Conservation (phyloP, 2,329 filamentous ascomycete species). For the Amauroascus verrucosus region DNA sequence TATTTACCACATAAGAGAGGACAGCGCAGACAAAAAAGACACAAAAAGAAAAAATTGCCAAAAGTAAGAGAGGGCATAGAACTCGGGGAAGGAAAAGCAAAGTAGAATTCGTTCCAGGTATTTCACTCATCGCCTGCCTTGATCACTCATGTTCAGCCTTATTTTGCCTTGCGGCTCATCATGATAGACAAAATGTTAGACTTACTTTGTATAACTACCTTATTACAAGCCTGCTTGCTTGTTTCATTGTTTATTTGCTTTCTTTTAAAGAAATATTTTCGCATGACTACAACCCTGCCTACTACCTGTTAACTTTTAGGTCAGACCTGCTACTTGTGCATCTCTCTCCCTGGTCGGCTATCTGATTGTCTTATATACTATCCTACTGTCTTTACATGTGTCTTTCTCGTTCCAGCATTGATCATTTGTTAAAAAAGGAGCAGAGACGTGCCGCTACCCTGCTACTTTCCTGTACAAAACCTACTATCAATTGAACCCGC, state of each 20-base stretch:
- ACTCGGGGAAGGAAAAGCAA: not conserved
- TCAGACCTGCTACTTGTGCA: not conserved
- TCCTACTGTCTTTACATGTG: not conserved
- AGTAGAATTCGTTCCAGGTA: not conserved
- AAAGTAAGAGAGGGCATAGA: not conserved
- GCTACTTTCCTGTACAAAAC: not conserved
- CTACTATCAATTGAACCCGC: not conserved
- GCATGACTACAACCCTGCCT: not conserved
- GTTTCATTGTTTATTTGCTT: too few relatives aligned
- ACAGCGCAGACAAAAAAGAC: constrained; percentile 12
- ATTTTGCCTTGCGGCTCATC: too few relatives aligned
- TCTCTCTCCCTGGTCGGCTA: not conserved
- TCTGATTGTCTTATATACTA: not conserved
- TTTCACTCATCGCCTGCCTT: too few relatives aligned
- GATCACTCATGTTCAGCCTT: too few relatives aligned
- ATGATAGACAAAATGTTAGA: not conserved
- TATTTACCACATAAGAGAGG: too few relatives aligned
- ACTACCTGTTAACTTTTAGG: not conserved
- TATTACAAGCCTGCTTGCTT: too few relatives aligned
- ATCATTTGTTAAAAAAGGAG: not conserved
- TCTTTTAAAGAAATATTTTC: too few relatives aligned
- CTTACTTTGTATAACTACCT: not conserved
- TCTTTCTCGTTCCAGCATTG: not conserved
- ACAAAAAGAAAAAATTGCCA: not conserved
- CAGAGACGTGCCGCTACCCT: not conserved